Base-by-base conservation (phyloP, 2,329 filamentous ascomycete species). In the Claviceps sp. region DNA sequence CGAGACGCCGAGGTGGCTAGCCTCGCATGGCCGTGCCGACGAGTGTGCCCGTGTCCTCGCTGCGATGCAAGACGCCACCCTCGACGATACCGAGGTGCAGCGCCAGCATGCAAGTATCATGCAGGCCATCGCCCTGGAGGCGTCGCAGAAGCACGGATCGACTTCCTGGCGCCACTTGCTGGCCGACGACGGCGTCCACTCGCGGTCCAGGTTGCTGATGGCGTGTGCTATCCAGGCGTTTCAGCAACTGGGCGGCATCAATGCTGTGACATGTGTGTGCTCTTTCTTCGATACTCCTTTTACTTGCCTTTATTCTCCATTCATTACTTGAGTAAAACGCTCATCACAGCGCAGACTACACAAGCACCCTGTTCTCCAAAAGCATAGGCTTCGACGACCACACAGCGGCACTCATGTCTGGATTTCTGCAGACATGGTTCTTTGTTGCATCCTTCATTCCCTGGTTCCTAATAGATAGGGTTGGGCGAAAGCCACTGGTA, bases 321-420 rank as follows among this genome's bases (percentile, higher is more conserved):
- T 19, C 8, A 2, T 17, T 42, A 14, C 38, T 40, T 4, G 30
- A n/a, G 13, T n/a, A 14, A 40, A 19, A 41, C 5, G n/a, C 39
- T 41, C 39, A 41, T 17, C 39, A 41, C 41, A 3, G 17, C 41
- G 17, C 41, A 64, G 63, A 75, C 58, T 75, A 75, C 52, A 65
- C 71, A 3, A 68, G 65, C 14, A 72, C 74, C 0, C 58, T 77
- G 1, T 73, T 77, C 50, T 64, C 74, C 50, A 59, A 68, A 17
- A 73, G 69, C 17, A 64, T 78, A 2, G 65, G 68, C 0, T 68
- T 73, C 49, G 60, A 59, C 17, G 58, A 66, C 1, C 66, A 70
- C 44, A 68, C 75, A 59, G 70, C 75, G 3, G 64, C 73, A 3
- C 64, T 78, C 38, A 73, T 79, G 61, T 73, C 73, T n/a, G 74